phyloP scores from a whole-genome alignment of 306 rosid genomes.

The peach (Prunus persica) region Prunus_persica_NCBIv2 NC_034009.1:34468001-34468500 shows the following conservation, averaged over 20 bases:
- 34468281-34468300: neutral
- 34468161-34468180: too few relatives aligned
- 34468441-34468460: slow-evolving; percentile 14
- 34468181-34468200: too few relatives aligned
- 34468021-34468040: too few relatives aligned
- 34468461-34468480: slow-evolving; percentile 31
- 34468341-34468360: neutral
- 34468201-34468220: neutral
- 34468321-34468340: neutral
- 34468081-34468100: neutral
- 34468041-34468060: too few relatives aligned
- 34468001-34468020: too few relatives aligned
- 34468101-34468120: neutral
- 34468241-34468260: neutral
- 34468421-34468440: neutral
- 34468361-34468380: neutral
- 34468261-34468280: too few relatives aligned
- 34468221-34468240: neutral
- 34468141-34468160: neutral
- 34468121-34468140: neutral
- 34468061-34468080: neutral
- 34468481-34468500: slow-evolving; percentile 51
- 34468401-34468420: neutral
- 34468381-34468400: neutral
- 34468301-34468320: neutral